Evolutionary conservation across 495 filamentous ascomycete species (phyloP).

Genomic region (Talaromyces borbonicus): DNA sequence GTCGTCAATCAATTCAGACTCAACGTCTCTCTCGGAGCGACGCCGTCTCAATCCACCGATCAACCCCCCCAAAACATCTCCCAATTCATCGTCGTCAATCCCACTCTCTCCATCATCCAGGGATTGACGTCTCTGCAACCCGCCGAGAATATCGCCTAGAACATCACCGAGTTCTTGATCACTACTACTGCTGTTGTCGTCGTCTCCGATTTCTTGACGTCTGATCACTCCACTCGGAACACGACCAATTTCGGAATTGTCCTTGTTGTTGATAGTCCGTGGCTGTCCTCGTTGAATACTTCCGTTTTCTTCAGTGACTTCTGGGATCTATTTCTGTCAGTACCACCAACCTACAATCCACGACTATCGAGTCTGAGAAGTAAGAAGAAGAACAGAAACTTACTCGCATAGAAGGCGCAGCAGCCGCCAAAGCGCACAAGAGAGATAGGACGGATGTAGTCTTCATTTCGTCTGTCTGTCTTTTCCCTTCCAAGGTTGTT

Average conservation of each 20-base stretch:
- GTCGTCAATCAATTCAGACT: too few species aligned
- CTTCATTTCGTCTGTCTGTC: background rate
- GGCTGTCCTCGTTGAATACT: background rate
- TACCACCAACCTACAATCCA: background rate
- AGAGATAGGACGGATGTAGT: background rate
- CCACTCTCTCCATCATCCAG: too few species aligned
- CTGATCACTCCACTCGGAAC: background rate
- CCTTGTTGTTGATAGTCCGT: background rate
- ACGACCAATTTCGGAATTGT: background rate
- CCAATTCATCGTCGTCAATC: background rate
- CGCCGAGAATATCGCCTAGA: background rate
- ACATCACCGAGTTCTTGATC: too few species aligned
- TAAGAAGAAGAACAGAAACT: background rate
- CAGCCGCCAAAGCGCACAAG: background rate
- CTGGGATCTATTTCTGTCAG: background rate
- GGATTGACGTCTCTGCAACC: background rate
- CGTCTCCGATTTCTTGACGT: background rate
- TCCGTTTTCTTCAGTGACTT: background rate
- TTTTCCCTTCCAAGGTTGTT: background rate
- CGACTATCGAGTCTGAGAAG: background rate
- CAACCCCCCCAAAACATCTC: background rate
- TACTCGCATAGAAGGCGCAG: background rate
- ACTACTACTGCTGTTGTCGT: background rate
- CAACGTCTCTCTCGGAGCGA: too few species aligned
- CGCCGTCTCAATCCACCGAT: too few species aligned